A percentile compares a stretch with the other conserved stretches of the same genome.
phyloP scores from a whole-genome alignment of 768 basidiomycete species.

The Plicaturopsis crispa region DNA sequence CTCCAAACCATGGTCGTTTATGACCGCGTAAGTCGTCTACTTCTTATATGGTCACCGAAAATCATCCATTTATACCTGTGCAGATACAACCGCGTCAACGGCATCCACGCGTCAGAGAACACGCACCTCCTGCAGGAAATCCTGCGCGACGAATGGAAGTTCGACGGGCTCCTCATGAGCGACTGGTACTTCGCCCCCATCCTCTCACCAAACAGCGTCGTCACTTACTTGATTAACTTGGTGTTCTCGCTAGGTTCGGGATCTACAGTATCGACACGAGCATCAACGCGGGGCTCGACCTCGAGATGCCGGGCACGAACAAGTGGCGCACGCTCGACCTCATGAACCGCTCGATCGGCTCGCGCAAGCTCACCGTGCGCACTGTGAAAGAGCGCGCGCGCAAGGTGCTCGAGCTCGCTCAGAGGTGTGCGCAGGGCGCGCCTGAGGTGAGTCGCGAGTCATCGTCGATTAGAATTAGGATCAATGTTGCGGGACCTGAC shows the following conservation, averaged over 20 bases:
- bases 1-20: conserved; percentile 44
- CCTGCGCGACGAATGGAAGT: conserved; percentile 66
- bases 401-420: conserved; percentile 60
- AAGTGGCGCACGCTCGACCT: conserved; percentile 72
- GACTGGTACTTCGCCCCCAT: conserved; percentile 51
- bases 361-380: conserved; percentile 58
- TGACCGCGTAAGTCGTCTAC: conserved; percentile 48
- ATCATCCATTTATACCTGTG: background rate
- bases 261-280: conserved; percentile 55
- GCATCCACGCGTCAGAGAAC: conserved; percentile 65
- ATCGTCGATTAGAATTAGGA: too few relatives aligned
- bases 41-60: conserved; percentile 1
- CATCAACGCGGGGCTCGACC: conserved; percentile 72
- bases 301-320: conserved; percentile 74
- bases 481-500: background rate
- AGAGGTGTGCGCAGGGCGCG: conserved; percentile 59
- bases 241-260: conserved; percentile 44
- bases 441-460: conserved; percentile 50
- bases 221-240: background rate
- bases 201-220: background rate
- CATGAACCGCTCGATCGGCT: conserved; percentile 49
- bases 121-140: conserved; percentile 49
- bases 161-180: conserved; percentile 62
- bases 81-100: conserved; percentile 71
- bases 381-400: conserved; percentile 60